Evolutionary conservation across 805 yeast genomes (phyloP).

Genomic region (Yamadazyma nakazawae): DNA sequence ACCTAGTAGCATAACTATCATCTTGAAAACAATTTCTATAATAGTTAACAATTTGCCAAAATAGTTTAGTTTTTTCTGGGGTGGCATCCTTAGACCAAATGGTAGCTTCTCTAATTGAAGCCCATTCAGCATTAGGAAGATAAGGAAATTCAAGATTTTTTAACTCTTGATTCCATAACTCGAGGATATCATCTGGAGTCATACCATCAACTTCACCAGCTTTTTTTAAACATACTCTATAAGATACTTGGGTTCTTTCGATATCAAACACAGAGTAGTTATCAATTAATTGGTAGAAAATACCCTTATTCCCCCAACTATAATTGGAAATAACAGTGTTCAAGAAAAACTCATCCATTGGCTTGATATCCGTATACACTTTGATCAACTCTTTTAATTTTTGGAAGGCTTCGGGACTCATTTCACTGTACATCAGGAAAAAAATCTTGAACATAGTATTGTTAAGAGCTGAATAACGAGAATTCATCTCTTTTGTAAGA

Average conservation of each 20-base stretch:
- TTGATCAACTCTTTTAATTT: constrained; percentile 56
- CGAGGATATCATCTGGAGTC: constrained; percentile 48
- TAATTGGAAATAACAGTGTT: constrained; percentile 70
- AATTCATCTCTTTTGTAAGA: constrained; percentile 34
- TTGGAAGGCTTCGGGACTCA: constrained; percentile 52
- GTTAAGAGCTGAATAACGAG: constrained; percentile 70
- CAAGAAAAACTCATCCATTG: constrained; percentile 76
- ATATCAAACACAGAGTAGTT: constrained; percentile 58
- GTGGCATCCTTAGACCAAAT: constrained; percentile 37
- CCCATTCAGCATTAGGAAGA: constrained; percentile 84
- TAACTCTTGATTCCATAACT: constrained; percentile 54
- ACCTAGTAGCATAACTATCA: constrained; percentile 28
- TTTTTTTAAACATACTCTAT: constrained; percentile 70
- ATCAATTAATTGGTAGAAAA: constrained; percentile 59
- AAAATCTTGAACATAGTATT: constrained; percentile 66
- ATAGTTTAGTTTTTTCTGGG: constrained; percentile 49
- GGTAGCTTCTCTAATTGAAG: constrained; percentile 77
- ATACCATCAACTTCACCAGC: constrained; percentile 60
- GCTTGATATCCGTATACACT: constrained; percentile 52
- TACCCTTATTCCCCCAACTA: constrained; percentile 64
- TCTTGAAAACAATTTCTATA: constrained; percentile 44
- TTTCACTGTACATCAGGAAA: constrained; percentile 53
- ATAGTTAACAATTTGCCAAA: constrained; percentile 51
- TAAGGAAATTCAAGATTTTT: constrained; percentile 49
- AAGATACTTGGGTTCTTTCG: constrained; percentile 62